A percentile compares a stretch with the other conserved stretches of the same genome.
phyloP scores from a whole-genome alignment of 192 early-diverging fungal genomes.

The Dispira simplex region DNA sequence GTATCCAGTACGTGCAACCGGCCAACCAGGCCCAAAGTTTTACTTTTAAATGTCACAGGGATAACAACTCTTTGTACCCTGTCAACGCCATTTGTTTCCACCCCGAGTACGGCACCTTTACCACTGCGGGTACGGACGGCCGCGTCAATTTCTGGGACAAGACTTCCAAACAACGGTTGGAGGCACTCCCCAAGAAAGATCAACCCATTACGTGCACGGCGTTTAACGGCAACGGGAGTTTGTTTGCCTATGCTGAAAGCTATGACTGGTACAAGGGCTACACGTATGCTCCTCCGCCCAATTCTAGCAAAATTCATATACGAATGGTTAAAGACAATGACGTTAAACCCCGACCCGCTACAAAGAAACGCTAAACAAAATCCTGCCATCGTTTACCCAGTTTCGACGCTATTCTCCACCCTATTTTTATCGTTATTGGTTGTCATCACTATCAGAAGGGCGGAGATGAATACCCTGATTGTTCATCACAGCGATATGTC shows the following conservation, averaged over 20 bases:
- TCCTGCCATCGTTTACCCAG: not conserved
- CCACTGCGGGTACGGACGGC: conserved; percentile 77
- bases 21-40: conserved; percentile 49
- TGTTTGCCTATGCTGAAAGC: conserved; percentile 82
- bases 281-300: conserved; percentile 37
- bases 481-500: no score
- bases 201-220: conserved; percentile 52
- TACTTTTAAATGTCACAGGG: conserved; percentile 91
- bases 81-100: conserved; percentile 64
- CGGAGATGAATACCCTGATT: no score
- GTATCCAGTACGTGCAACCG: conserved; percentile 84
- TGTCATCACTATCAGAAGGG: no score
- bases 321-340: conserved; percentile 66
- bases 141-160: conserved; percentile 91
- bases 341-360: conserved; percentile 50
- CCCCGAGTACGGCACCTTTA: conserved; percentile 75
- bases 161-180: conserved; percentile 73
- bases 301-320: conserved; percentile 61
- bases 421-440: no score
- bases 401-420: no score
- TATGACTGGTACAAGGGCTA: conserved; percentile 83
- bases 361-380: conserved; percentile 19
- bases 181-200: conserved; percentile 45
- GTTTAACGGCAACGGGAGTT: conserved; percentile 68
- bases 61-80: conserved; percentile 30